Conservation (phyloP, 1,139 yeast species). For the Saccharomycopsis phalli region DNA sequence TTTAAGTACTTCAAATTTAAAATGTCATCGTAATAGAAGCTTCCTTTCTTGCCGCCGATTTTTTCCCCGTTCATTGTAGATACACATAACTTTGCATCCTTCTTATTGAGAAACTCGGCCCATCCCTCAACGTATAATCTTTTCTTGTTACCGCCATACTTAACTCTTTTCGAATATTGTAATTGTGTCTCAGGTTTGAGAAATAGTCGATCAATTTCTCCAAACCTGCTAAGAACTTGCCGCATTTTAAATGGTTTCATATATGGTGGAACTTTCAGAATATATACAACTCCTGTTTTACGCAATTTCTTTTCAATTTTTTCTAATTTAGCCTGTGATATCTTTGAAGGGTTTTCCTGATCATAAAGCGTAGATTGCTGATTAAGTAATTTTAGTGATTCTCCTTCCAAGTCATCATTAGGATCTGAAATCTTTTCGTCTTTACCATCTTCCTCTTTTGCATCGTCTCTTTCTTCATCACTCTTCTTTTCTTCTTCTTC, state of each 20-base stretch:
- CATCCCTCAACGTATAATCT: conserved; percentile 89
- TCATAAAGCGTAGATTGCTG: conserved; percentile 11
- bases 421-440: conserved; percentile 18
- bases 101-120: conserved; percentile 83
- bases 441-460: conserved; percentile 21
- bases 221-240: conserved; percentile 72
- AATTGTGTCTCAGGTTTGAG: conserved; percentile 77
- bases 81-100: conserved; percentile 85
- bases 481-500: conserved; percentile 6
- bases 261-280: conserved; percentile 88
- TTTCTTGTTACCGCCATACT: conserved; percentile 92
- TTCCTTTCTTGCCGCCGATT: conserved; percentile 86
- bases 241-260: conserved; percentile 93
- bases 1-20: conserved; percentile 82
- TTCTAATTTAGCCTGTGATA: conserved; percentile 34
- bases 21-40: conserved; percentile 91
- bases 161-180: conserved; percentile 57
- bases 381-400: conserved; percentile 23
- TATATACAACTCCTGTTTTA: conserved; percentile 83
- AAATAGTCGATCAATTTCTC: conserved; percentile 76
- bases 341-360: conserved; percentile 3
- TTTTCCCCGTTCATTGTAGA: conserved; percentile 78
- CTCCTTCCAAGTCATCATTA: conserved; percentile 24
- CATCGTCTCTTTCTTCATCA: conserved; percentile 21
- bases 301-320: conserved; percentile 51